A percentile compares a stretch with the other conserved stretches of the same genome.
phyloP scores from a whole-genome alignment of 352 stramenopile genomes.

The Phytophthora kernoviae region DNA sequence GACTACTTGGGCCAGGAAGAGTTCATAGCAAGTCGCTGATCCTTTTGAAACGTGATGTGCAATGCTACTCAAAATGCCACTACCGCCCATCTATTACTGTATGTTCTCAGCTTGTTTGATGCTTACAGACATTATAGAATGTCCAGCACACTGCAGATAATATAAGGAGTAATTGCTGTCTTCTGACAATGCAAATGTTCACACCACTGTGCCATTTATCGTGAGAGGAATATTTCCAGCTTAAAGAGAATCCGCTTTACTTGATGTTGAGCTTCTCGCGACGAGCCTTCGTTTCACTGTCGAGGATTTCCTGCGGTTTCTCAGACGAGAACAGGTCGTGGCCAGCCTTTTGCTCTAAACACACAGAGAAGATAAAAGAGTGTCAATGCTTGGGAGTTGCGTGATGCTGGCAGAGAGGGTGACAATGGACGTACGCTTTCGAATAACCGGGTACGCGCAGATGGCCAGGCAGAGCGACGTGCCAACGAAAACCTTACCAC shows the following conservation, averaged over 20 bases:
- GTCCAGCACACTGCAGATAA: too few relatives aligned
- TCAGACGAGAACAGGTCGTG: conserved; percentile 89
- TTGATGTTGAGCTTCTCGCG: conserved; percentile 71
- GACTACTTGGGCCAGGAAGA: too few relatives aligned
- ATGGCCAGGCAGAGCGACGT: conserved; percentile 72
- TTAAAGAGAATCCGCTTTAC: conserved; percentile 27
- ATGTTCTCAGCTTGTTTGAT: too few relatives aligned
- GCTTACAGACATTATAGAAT: too few relatives aligned
- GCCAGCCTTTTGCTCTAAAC: conserved; percentile 72
- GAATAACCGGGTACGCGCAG: conserved; percentile 64
- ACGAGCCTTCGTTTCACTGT: conserved; percentile 68
- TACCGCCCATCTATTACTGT: too few relatives aligned
- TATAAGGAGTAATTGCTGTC: too few relatives aligned
- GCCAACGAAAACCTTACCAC: conserved; percentile 75
- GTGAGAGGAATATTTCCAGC: background rate
- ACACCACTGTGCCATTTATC: too few relatives aligned
- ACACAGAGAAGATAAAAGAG: background rate
- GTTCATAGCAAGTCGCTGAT: too few relatives aligned
- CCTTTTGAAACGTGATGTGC: too few relatives aligned
- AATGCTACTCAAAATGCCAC: too few relatives aligned
- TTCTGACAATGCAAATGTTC: too few relatives aligned
- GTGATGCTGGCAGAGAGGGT: too few relatives aligned
- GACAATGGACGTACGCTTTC: conserved; percentile 49
- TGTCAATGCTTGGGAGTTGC: background rate
- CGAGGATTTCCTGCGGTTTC: conserved; percentile 78